phyloP scores from a whole-genome alignment of 2,329 filamentous ascomycete species.

The Curvularia sp. region DNA sequence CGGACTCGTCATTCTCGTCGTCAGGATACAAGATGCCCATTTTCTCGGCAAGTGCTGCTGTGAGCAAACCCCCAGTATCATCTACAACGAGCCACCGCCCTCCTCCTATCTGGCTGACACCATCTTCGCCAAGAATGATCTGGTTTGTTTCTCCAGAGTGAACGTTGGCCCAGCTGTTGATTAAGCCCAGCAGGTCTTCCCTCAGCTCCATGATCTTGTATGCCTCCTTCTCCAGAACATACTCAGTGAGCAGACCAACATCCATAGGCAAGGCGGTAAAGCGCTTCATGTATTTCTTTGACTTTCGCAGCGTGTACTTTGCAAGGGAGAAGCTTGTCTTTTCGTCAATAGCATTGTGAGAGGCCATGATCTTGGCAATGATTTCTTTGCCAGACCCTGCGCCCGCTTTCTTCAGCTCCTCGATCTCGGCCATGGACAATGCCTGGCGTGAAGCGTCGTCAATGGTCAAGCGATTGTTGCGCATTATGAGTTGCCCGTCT shows the following conservation, averaged over 20 bases:
- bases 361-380: slow-evolving; percentile 89
- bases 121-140: slow-evolving; percentile 40
- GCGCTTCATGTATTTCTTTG: slow-evolving; percentile 87
- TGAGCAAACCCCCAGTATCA: slow-evolving; percentile 82
- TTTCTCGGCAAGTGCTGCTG: slow-evolving; percentile 84
- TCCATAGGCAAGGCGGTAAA: slow-evolving; percentile 88
- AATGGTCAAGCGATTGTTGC: slow-evolving; percentile 69
- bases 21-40: slow-evolving; percentile 78
- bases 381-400: slow-evolving; percentile 84
- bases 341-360: slow-evolving; percentile 87
- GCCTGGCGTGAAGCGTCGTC: slow-evolving; percentile 75
- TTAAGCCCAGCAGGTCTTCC: slow-evolving; percentile 80
- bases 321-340: slow-evolving; percentile 93
- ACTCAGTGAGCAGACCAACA: slow-evolving; percentile 75
- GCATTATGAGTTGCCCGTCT: slow-evolving; percentile 60
- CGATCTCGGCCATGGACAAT: slow-evolving; percentile 74
- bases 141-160: slow-evolving; percentile 68
- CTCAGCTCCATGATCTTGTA: slow-evolving; percentile 83
- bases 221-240: slow-evolving; percentile 82
- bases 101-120: slow-evolving; percentile 51
- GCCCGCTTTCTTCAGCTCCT: slow-evolving; percentile 74
- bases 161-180: slow-evolving; percentile 90
- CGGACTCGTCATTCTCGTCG: slow-evolving; percentile 41
- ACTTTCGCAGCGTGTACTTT: slow-evolving; percentile 95
- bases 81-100: slow-evolving; percentile 84